A percentile compares a stretch with the other conserved stretches of the same genome.
phyloP scores from a whole-genome alignment of 2,329 filamentous ascomycete genomes.

The Claviceps monticola region DNA sequence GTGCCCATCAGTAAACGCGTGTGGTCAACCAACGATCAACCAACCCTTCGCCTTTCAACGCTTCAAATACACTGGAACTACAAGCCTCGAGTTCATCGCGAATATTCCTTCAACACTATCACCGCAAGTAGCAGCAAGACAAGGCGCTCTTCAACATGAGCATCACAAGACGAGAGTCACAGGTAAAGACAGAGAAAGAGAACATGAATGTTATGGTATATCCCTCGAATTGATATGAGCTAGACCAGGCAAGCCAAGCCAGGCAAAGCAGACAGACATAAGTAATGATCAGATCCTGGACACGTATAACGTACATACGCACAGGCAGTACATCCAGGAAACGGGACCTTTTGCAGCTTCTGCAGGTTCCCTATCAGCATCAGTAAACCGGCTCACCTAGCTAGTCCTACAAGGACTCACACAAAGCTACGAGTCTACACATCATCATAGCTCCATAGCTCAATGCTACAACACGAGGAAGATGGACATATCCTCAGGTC shows the following conservation, averaged over 20 bases:
- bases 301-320: slow-evolving; percentile 10
- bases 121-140: too few relatives aligned
- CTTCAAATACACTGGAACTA: too few relatives aligned
- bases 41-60: too few relatives aligned
- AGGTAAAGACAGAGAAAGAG: too few relatives aligned
- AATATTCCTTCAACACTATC: too few relatives aligned
- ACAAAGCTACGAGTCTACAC: slow-evolving; percentile 6
- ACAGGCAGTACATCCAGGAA: too few relatives aligned
- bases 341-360: neutral
- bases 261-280: too few relatives aligned
- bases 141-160: too few relatives aligned
- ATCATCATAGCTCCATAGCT: slow-evolving; percentile 5
- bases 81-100: too few relatives aligned
- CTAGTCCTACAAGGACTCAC: slow-evolving; percentile 10
- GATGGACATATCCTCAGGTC: slow-evolving; percentile 1
- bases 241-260: neutral
- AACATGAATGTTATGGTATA: neutral
- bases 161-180: too few relatives aligned
- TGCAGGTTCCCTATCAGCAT: slow-evolving; percentile 3
- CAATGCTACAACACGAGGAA: slow-evolving; percentile 8
- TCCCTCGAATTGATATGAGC: slow-evolving; percentile 5
- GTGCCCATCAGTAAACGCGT: too few relatives aligned
- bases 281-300: slow-evolving; percentile 6
- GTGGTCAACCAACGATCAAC: too few relatives aligned
- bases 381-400: slow-evolving; percentile 2